Conservation (phyloP, 2,329 filamentous ascomycete genomes). For the Hymenoscyphus linearis region DNA sequence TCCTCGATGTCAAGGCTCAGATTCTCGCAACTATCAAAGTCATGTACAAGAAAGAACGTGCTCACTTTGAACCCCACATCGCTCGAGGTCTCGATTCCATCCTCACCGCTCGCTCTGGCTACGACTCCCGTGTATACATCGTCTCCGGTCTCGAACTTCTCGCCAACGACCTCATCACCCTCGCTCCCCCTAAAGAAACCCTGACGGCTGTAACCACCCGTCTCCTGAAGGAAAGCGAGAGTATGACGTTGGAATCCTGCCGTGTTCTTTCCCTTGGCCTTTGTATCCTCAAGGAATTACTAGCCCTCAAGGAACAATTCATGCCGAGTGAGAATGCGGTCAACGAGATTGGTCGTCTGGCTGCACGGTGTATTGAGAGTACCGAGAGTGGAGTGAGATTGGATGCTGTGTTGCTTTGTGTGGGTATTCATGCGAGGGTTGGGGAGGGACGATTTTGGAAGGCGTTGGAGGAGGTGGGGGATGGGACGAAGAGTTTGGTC, state of each 20-base stretch:
- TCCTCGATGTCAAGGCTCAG: slow-evolving; percentile 68
- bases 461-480: slow-evolving; percentile 56
- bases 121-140: slow-evolving; percentile 66
- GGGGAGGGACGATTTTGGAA: slow-evolving; percentile 63
- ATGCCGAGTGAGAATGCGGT: slow-evolving; percentile 46
- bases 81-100: slow-evolving; percentile 63
- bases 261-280: slow-evolving; percentile 58
- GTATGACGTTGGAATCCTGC: slow-evolving; percentile 41
- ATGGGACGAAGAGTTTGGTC: slow-evolving; percentile 70
- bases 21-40: slow-evolving; percentile 69
- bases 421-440: slow-evolving; percentile 60
- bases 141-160: slow-evolving; percentile 69
- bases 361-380: slow-evolving; percentile 54
- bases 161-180: slow-evolving; percentile 63
- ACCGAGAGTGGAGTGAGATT: slow-evolving; percentile 60
- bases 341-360: slow-evolving; percentile 44
- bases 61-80: slow-evolving; percentile 62
- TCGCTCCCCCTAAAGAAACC: slow-evolving; percentile 60
- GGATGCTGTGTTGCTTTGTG: slow-evolving; percentile 75
- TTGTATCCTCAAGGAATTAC: slow-evolving; percentile 54
- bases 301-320: slow-evolving; percentile 41
- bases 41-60: slow-evolving; percentile 62
- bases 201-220: slow-evolving; percentile 47
- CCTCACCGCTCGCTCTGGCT: slow-evolving; percentile 57
- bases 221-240: slow-evolving; percentile 36